Evolutionary conservation across 495 filamentous ascomycete species (phyloP).

Genomic region (Monascus purpureus): DNA sequence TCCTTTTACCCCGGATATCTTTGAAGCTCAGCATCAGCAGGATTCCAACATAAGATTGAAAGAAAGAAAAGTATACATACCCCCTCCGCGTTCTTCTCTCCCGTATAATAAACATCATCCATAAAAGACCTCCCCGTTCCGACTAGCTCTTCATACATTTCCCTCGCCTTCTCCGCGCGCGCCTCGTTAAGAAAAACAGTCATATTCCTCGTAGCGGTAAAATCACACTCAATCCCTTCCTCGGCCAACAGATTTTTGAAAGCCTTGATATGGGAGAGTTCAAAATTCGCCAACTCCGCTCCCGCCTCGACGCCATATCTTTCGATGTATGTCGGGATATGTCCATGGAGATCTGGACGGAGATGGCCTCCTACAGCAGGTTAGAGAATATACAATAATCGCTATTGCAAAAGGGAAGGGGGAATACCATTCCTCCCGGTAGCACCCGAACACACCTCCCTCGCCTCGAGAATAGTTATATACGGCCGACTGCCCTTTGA

Average conservation of each 20-base stretch:
- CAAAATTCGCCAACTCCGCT: slow-evolving; percentile 17
- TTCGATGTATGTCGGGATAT: slow-evolving; percentile 14
- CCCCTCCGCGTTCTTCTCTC: slow-evolving; percentile 15
- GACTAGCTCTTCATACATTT: slow-evolving; percentile 14
- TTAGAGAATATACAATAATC: background rate
- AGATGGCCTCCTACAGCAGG: too few relatives aligned
- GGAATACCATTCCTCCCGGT: slow-evolving; percentile 22
- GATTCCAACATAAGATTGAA: too few relatives aligned
- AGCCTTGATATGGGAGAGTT: slow-evolving; percentile 15
- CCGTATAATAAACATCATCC: slow-evolving; percentile 18
- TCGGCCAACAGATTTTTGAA: slow-evolving; percentile 18
- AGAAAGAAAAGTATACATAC: slow-evolving; percentile 8
- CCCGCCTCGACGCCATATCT: slow-evolving; percentile 11
- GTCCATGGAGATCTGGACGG: slow-evolving; percentile 18
- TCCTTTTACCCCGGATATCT: slow-evolving; percentile 21
- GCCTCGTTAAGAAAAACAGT: slow-evolving; percentile 23
- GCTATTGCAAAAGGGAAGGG: background rate
- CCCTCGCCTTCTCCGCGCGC: slow-evolving; percentile 14
- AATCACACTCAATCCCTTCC: slow-evolving; percentile 28
- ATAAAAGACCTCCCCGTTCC: slow-evolving; percentile 12
- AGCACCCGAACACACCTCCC: slow-evolving; percentile 23
- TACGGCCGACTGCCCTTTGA: slow-evolving; percentile 3
- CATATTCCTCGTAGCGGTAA: slow-evolving; percentile 19
- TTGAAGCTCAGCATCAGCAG: background rate
- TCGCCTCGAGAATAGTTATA: slow-evolving; percentile 24